Percentiles rank a stretch among this genome's conserved stretches.
phyloP scores from a whole-genome alignment of 768 basidiomycete species.

The Kwoniella botswanensis region DNA sequence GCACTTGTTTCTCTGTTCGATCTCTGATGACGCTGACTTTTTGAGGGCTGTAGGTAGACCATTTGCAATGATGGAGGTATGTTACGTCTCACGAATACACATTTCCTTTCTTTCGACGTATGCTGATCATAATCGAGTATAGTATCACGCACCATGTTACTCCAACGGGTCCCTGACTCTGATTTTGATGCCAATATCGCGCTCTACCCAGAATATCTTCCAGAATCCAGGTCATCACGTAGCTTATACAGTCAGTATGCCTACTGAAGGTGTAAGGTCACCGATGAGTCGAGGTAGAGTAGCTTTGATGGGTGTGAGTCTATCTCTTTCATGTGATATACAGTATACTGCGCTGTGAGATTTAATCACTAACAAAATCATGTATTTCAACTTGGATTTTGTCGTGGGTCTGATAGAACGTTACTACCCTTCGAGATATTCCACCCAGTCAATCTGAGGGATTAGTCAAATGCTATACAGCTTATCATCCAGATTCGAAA shows the following conservation, averaged over 20 bases:
- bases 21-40: not conserved
- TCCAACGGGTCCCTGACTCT: conserved; percentile 49
- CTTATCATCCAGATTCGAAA: conserved; percentile 50
- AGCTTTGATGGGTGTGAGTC: conserved; percentile 55
- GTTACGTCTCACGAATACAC: not conserved
- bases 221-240: conserved; percentile 31
- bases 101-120: not conserved
- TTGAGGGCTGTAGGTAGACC: conserved; percentile 41
- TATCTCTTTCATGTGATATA: too few species aligned
- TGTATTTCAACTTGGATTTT: too few species aligned
- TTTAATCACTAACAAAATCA: too few species aligned
- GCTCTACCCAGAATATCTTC: conserved; percentile 49
- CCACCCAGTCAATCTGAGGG: conserved; percentile 20
- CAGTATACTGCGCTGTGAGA: too few species aligned
- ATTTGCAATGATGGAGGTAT: conserved; percentile 55
- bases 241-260: conserved; percentile 50
- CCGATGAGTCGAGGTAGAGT: conserved; percentile 52
- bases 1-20: not conserved
- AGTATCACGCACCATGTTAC: conserved; percentile 55
- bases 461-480: conserved; percentile 43
- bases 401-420: conserved; percentile 36
- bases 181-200: conserved; percentile 53
- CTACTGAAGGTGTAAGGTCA: conserved; percentile 31
- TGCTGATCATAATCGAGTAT: conserved; percentile 4
- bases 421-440: conserved; percentile 43